Evolutionary conservation across 78 protist species (phyloP), one percentile per base, ranked within the genome.

Genomic region (Dictyostelium brefeldianum): DNA sequence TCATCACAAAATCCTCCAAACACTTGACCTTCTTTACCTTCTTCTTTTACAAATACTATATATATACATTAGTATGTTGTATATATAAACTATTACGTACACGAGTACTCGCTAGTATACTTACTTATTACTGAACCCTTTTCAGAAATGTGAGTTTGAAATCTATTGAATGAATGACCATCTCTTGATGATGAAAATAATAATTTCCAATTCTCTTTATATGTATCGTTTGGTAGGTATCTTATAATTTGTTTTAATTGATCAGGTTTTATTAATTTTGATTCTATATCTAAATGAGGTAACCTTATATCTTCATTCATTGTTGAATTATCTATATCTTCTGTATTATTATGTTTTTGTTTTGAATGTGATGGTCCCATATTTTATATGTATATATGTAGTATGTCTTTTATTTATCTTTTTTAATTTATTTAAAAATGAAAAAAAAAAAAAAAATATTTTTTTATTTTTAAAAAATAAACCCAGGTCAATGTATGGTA

Each of bases 1-100:
- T 85, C 92, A 17, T 74, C 83, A 12, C 74, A 80, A 75, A 85
- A 85, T 17, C 92, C 92, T 25, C 92, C 92, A 65, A 85, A 85
- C 4, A 85, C 62, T 47, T 85, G 70, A 18, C 92, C 92, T 3
- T 81, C 83, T 2, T 75, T 83, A 4, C 92, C 92, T 1, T 75
- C 92, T 14, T 85, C 92, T 51, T 59, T 85, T 12, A 85, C 18
- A 2, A 85, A 22, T 2, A 85, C 92, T n/a, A 71, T 70, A 9
- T n/a, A n/a, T n/a, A n/a, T n/a, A n/a, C n/a, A n/a, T n/a, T n/a
- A n/a, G n/a, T n/a, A 4, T 43, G 11, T 57, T 48, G 53, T 4
- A 65, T 65, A 7, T n/a, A n/a, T n/a, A n/a, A n/a, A n/a, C n/a
- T n/a, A n/a, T n/a, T n/a, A n/a, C n/a, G n/a, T n/a, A n/a, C n/a